Percentiles rank a stretch among this genome's conserved stretches.
These are phyloP conservation scores for Plasmodium cynomolgi DNA, from an alignment of 169 alveolate genomes.

Conservation along the genomic window DNA sequence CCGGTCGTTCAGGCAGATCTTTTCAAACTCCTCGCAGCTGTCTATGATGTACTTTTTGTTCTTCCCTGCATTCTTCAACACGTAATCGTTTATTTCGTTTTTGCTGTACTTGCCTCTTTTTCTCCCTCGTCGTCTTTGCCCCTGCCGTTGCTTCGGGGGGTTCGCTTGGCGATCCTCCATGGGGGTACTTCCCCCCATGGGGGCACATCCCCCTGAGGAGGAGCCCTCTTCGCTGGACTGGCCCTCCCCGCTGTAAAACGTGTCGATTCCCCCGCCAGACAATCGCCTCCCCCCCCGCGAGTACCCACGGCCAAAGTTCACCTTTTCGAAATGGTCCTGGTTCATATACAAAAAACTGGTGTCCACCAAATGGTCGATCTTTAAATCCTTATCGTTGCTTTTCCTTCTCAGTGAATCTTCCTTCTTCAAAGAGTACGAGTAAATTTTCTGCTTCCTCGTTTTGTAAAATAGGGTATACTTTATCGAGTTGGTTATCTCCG, in stretches of 20 bases:
- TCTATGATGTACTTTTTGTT: conserved; percentile 50
- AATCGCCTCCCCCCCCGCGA: neutral
- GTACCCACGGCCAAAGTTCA: neutral
- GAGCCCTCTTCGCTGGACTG: neutral
- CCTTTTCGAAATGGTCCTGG: neutral
- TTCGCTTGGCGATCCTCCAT: neutral
- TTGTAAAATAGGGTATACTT: conserved; percentile 39
- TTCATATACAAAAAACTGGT: conserved; percentile 38
- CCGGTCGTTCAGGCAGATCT: conserved; percentile 8
- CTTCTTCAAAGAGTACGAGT: conserved; percentile 23
- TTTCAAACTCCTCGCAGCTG: conserved; percentile 36
- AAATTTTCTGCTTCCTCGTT: conserved; percentile 20
- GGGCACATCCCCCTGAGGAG: neutral
- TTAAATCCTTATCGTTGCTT: conserved; percentile 12
- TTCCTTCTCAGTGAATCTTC: conserved; percentile 1
- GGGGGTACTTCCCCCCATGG: neutral
- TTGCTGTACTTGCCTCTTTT: neutral
- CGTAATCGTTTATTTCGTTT: conserved; percentile 15
- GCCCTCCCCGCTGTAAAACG: neutral
- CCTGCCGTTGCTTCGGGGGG: neutral
- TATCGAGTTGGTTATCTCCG: conserved; percentile 35
- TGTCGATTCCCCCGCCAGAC: neutral
- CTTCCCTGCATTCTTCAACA: conserved; percentile 1
- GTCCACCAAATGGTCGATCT: conserved; percentile 19
- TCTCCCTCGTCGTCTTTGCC: neutral